Evolutionary conservation across 2,329 filamentous ascomycete species (phyloP).

Genomic region (Xylariaceae sp.): DNA sequence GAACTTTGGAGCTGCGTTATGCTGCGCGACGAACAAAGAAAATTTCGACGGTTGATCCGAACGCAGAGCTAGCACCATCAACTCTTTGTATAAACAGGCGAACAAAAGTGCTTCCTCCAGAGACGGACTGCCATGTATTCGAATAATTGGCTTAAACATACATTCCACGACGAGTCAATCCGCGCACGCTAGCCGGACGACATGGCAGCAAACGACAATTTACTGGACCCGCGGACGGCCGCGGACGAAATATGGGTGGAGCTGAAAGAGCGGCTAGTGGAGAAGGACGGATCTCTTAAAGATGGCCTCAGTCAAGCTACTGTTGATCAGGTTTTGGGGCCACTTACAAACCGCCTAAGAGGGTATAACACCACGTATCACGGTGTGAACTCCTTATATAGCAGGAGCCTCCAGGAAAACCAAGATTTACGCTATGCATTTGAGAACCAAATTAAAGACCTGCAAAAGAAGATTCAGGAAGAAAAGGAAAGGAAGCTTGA

Average conservation of each 20-base stretch:
- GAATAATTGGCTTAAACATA: background rate
- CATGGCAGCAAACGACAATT: constrained; percentile 2
- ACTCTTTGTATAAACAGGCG: constrained; percentile 13
- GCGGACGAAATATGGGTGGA: background rate
- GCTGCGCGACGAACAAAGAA: constrained; percentile 14
- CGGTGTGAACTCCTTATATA: background rate
- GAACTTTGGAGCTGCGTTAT: background rate
- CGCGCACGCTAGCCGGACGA: background rate
- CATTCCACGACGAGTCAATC: background rate
- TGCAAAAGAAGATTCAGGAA: background rate
- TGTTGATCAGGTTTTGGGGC: background rate
- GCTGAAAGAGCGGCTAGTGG: background rate
- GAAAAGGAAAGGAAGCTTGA: background rate
- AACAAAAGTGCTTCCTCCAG: constrained; percentile 14
- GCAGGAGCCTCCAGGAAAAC: background rate
- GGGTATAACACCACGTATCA: background rate
- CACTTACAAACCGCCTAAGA: background rate
- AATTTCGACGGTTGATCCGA: background rate
- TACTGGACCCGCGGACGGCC: background rate
- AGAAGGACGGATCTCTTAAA: background rate
- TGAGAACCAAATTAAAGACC: background rate
- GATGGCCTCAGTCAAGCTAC: background rate
- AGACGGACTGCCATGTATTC: background rate
- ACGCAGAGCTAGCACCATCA: constrained; percentile 6
- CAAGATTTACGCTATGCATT: background rate